Conservation (phyloP, 306 rosid species). For the Sechiopsis laciniata region DNA sequence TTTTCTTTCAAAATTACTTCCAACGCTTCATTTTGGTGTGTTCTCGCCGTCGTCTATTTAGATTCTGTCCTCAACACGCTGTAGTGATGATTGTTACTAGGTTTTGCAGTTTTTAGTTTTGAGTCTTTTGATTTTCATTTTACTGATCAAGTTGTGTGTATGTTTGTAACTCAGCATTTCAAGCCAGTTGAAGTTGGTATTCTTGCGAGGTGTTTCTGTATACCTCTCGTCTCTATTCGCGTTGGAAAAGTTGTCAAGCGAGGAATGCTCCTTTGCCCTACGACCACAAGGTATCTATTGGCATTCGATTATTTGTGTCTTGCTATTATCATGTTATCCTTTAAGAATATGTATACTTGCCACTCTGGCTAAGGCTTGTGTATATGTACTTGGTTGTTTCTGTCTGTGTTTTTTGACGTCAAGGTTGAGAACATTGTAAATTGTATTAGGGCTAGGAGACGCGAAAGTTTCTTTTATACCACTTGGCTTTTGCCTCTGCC, state of each 20-base stretch:
- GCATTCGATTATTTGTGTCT: constrained; percentile 11
- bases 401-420: not conserved
- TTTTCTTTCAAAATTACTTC: not conserved
- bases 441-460: not conserved
- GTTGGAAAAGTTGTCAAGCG: constrained; percentile 75
- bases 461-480: not conserved
- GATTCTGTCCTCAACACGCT: not conserved
- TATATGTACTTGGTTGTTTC: not conserved
- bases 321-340: not conserved
- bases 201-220: constrained; percentile 92
- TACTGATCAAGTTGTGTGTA: not conserved
- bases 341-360: not conserved
- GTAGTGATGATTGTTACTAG: not conserved
- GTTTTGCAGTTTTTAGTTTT: not conserved
- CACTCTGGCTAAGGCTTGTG: not conserved
- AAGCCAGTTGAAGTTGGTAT: constrained; percentile 92
- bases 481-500: not conserved
- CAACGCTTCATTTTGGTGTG: constrained; percentile 4
- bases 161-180: constrained; percentile 54
- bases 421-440: not conserved
- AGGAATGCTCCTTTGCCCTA: constrained; percentile 61
- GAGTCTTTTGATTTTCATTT: constrained; percentile 10
- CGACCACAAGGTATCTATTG: constrained; percentile 53
- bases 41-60: not conserved
- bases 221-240: constrained; percentile 89